Base-by-base conservation (phyloP, 768 basidiomycete species). In the Wakefieldia striispora region DNA sequence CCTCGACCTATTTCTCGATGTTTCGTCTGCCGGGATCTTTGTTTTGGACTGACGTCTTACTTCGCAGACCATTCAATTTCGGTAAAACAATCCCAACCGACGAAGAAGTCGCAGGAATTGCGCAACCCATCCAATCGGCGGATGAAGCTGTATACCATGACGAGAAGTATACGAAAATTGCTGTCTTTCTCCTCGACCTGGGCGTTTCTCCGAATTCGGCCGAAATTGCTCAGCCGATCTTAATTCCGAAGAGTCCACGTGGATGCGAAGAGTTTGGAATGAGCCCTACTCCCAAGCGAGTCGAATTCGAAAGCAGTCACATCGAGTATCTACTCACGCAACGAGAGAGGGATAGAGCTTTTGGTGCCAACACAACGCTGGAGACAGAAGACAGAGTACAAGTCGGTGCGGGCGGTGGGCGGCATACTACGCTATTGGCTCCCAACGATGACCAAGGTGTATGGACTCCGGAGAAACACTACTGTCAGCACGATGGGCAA, bases 61-160 rank as follows among this genome's bases (percentile, higher is more conserved):
- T 13, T 50, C 14, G 14, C 41, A 70, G 83, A 40, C 76, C 82
- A 5, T 83, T 82, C 58, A 79, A 74, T 16, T 70, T 71, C 11
- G 67, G 73, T 19, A 59, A 57, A 41, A 45, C 45, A 10, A 60
- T 70, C 8, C 67, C 69, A 19, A 67, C 69, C 5, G 51, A 68
- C 17, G 67, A 68, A 39, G 65, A 67, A n/a, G 61, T 67, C n/a
- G 45, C 49, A 20, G 43, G 47, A 34, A 44, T 69, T 9, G 54
- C 49, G 4, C 50, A 45, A 34, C 33, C 56, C n/a, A 54, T 58
- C 35, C 50, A 40, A 20, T 37, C 34, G 4, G 55, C 40, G 34
- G 56, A 49, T 6, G 62, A 60, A 26, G 9, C 34, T 16, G 54
- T 55, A 42, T 56, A 57, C 43, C 29, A 17, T 26, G 55, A 64